A percentile compares a stretch with the other conserved stretches of the same genome.
Conservation (phyloP, 192 early-diverging fungal genomes). For the Helicostylum pulchrum region DNA sequence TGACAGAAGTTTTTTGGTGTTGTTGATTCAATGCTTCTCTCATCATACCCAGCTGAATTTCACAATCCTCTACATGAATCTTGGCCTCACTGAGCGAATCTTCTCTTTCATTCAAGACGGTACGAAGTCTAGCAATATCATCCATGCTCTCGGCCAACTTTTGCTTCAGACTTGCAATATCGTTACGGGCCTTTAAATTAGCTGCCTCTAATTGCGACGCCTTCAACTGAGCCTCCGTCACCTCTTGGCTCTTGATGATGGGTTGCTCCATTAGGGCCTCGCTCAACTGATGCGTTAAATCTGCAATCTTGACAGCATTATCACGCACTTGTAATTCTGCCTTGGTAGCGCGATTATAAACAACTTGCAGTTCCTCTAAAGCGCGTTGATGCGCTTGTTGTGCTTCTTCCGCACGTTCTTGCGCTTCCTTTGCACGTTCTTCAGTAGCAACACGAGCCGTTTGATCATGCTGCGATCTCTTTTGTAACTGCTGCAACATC, state of each 20-base stretch:
- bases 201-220: slow-evolving; percentile 50
- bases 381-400: slow-evolving; percentile 50
- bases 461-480: slow-evolving; percentile 46
- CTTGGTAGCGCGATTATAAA: slow-evolving; percentile 43
- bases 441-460: slow-evolving; percentile 44
- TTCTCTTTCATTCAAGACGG: slow-evolving; percentile 41
- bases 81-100: slow-evolving; percentile 37
- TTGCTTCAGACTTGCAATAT: slow-evolving; percentile 44
- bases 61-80: slow-evolving; percentile 45
- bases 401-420: slow-evolving; percentile 49
- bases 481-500: slow-evolving; percentile 46
- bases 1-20: slow-evolving; percentile 2
- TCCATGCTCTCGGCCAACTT: slow-evolving; percentile 43
- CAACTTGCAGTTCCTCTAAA: slow-evolving; percentile 41
- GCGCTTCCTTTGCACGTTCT: slow-evolving; percentile 46
- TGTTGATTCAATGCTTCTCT: slow-evolving; percentile 39
- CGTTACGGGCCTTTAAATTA: slow-evolving; percentile 45
- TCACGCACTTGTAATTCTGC: slow-evolving; percentile 47
- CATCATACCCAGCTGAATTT: slow-evolving; percentile 49
- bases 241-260: background rate
- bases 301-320: slow-evolving; percentile 31
- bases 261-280: slow-evolving; percentile 22
- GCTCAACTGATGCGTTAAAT: slow-evolving; percentile 25
- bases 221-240: slow-evolving; percentile 43
- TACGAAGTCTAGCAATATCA: slow-evolving; percentile 40